phyloP scores from a whole-genome alignment of 2,329 filamentous ascomycete genomes.

The Cladosporium sp. region DNA sequence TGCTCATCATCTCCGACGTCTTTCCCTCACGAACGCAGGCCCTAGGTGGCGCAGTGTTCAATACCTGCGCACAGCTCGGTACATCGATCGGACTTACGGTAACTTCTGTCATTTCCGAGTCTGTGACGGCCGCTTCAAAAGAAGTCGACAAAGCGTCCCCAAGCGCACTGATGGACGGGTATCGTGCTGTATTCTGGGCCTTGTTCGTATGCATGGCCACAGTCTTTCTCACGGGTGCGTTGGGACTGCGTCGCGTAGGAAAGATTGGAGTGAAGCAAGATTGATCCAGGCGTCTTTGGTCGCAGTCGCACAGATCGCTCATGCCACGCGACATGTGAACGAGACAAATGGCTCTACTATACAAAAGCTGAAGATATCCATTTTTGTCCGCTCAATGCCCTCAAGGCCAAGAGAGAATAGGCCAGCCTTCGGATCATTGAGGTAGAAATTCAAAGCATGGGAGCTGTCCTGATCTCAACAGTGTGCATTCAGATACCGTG shows the following conservation, averaged over 20 bases:
- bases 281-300: constrained; percentile 8
- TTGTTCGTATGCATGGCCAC: constrained; percentile 26
- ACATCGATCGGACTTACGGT: constrained; percentile 36
- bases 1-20: constrained; percentile 37
- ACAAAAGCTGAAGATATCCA: too few species aligned
- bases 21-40: constrained; percentile 39
- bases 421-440: too few species aligned
- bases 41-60: constrained; percentile 44
- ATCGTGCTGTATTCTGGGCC: constrained; percentile 38
- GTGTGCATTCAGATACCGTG: too few species aligned
- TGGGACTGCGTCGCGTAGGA: constrained; percentile 39
- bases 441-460: too few species aligned
- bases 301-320: too few species aligned
- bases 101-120: constrained; percentile 15
- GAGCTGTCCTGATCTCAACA: too few species aligned
- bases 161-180: constrained; percentile 33
- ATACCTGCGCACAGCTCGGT: constrained; percentile 42
- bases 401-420: too few species aligned
- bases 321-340: too few species aligned
- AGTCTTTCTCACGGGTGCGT: constrained; percentile 27
- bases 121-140: not conserved
- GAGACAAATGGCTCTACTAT: too few species aligned
- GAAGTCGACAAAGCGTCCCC: constrained; percentile 23
- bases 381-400: too few species aligned
- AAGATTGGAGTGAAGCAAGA: constrained; percentile 39